A percentile compares a stretch with the other conserved stretches of the same genome.
Evolutionary conservation across 306 rosid species (phyloP).

Genomic region (Inga oerstediana): DNA sequence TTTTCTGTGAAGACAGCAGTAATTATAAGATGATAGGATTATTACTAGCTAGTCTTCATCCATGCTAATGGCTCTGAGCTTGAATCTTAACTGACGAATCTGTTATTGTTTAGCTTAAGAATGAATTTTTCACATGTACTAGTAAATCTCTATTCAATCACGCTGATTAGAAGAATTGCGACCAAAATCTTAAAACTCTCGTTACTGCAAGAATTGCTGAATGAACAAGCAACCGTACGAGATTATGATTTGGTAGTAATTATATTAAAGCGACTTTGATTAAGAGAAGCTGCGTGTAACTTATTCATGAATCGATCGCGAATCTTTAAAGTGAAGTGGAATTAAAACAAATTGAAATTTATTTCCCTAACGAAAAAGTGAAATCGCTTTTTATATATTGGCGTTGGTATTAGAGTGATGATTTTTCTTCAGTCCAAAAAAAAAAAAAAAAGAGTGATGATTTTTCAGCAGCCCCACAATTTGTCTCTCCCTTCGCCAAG

Average conservation of each 20-base stretch:
- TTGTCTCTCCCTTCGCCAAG: slow-evolving; percentile 13
- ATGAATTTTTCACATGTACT: not conserved
- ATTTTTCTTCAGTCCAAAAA: slow-evolving; percentile 10
- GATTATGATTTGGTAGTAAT: not conserved
- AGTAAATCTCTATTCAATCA: not conserved
- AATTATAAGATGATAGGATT: not conserved
- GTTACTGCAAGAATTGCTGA: not conserved
- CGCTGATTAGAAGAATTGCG: not conserved
- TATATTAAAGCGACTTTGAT: not conserved
- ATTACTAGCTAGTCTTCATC: not conserved
- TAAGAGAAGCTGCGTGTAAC: not conserved
- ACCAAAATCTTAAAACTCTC: not conserved
- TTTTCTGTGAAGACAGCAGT: not conserved
- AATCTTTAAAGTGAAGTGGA: no score
- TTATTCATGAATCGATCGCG: no score
- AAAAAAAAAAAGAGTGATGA: slow-evolving; percentile 7
- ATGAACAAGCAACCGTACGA: not conserved
- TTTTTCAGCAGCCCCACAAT: slow-evolving; percentile 17
- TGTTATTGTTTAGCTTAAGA: not conserved
- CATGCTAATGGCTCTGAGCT: not conserved
- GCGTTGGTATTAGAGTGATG: slow-evolving; percentile 11
- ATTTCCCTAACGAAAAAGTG: not conserved
- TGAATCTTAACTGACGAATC: not conserved
- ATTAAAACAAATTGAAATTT: no score
- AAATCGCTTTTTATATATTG: slow-evolving; percentile 22